Conservation (phyloP, 202 grass and related monocot species). For the Setaria italica region DNA sequence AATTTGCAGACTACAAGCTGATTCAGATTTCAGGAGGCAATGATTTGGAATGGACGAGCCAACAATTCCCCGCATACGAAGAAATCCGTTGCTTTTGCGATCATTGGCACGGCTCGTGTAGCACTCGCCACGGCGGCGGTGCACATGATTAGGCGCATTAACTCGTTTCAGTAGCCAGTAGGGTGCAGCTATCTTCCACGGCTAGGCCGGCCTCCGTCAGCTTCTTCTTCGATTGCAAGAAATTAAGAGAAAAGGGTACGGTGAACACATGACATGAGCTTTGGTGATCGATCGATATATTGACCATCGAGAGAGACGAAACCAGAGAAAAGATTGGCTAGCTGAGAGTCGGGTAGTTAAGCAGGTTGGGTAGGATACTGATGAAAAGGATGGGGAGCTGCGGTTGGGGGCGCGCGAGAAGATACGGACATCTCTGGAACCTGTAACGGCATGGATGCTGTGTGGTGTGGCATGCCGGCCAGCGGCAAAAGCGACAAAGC, state of each 20-base stretch:
- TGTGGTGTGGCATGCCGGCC: neutral
- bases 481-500: neutral
- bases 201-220: neutral
- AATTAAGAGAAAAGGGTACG: neutral
- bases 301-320: too few species aligned
- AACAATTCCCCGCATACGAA: neutral
- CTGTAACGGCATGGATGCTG: neutral
- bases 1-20: neutral
- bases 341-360: too few species aligned
- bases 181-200: neutral
- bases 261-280: neutral
- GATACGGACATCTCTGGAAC: conserved; percentile 13
- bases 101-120: neutral
- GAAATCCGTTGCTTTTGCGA: neutral
- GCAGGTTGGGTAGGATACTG: neutral
- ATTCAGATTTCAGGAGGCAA: neutral
- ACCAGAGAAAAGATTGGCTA: too few species aligned
- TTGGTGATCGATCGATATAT: too few species aligned
- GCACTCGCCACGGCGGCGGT: neutral
- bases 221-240: neutral
- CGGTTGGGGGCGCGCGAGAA: neutral
- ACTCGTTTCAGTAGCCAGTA: neutral
- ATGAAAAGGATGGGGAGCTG: neutral
- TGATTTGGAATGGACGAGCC: conserved; percentile 23
- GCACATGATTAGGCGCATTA: conserved; percentile 29